phyloP scores from a whole-genome alignment of 257 asterid species.

The Euphrasia confusa region DNA sequence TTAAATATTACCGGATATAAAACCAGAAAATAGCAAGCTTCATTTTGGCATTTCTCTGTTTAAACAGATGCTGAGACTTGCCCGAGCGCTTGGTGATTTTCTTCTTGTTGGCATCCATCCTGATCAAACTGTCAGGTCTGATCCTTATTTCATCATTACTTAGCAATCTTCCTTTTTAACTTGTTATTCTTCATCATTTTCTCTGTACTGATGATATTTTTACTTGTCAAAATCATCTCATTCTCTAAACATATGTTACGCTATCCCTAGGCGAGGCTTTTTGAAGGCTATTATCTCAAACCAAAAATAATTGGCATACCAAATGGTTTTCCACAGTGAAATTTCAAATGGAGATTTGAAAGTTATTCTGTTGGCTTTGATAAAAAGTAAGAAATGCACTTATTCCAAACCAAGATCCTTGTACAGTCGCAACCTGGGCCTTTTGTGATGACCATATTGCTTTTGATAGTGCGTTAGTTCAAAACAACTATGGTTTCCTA shows the following conservation, averaged over 20 bases:
- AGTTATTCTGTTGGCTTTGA: background rate
- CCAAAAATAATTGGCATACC: background rate
- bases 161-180: background rate
- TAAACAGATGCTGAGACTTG: constrained; percentile 77
- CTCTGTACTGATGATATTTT: constrained; percentile 11
- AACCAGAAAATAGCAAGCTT: background rate
- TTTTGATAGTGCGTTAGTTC: background rate
- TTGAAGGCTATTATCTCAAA: background rate
- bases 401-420: background rate
- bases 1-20: constrained; percentile 10
- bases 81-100: constrained; percentile 96
- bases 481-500: background rate
- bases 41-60: constrained; percentile 15
- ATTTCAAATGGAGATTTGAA: background rate
- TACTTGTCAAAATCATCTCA: background rate
- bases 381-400: background rate
- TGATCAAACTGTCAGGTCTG: constrained; percentile 87
- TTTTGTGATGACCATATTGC: background rate
- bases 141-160: constrained; percentile 6
- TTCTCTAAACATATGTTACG: background rate
- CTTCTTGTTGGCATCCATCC: constrained; percentile 98
- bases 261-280: constrained; percentile 8
- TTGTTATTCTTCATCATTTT: background rate
- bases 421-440: background rate
- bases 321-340: too few relatives aligned